Base-by-base conservation (phyloP, 495 filamentous ascomycete genomes). In the Hyphodiscus hymeniophilus region DNA sequence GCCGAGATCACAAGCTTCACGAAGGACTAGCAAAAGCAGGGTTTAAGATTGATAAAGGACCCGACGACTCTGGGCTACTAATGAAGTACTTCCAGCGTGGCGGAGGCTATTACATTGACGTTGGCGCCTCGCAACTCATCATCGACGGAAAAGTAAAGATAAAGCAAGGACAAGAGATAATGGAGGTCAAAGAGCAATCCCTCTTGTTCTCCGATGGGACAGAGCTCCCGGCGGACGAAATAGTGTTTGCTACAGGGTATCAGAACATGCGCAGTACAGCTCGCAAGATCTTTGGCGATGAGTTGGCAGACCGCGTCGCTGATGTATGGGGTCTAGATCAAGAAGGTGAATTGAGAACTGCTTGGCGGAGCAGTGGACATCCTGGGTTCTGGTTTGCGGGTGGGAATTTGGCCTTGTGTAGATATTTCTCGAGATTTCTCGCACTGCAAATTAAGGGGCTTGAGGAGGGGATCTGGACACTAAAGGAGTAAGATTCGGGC, bases 381-480 rank as follows among this genome's bases (percentile, higher is more conserved):
- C 82, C 82, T 0, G 84, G 84, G 0, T 78, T 91, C 46, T 94
- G 86, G 86, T 82, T 85, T 60, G 82, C 87, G 63, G 87, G 85
- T 0, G 87, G 87, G 0, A 90, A 85, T 62, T 61, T 91, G 20
- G 82, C 82, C 13, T 57, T 89, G 47, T 81, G 77, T 40, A 72
- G 88, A 50, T 87, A 84, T 52, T 87, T 72, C 46, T 89, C 84
- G 10, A 72, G 76, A 39, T 51, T 89, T 34, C 48, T 91, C 59
- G 87, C 85, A 18, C 55, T 94, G 61, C 85, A 89, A 70, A 84
- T 91, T 35, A 83, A 83, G 62, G 84, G 75, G 0, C 51, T 74
- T 34, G 71, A 87, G 50, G 71, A 71, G 51, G 80, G 77, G 0
- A 36, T 76, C 38, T 60, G 44, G 33, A 54, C n/a, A n/a, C n/a